phyloP scores from a whole-genome alignment of 1,284 basidiomycete genomes.

The Malassezia equina region DNA sequence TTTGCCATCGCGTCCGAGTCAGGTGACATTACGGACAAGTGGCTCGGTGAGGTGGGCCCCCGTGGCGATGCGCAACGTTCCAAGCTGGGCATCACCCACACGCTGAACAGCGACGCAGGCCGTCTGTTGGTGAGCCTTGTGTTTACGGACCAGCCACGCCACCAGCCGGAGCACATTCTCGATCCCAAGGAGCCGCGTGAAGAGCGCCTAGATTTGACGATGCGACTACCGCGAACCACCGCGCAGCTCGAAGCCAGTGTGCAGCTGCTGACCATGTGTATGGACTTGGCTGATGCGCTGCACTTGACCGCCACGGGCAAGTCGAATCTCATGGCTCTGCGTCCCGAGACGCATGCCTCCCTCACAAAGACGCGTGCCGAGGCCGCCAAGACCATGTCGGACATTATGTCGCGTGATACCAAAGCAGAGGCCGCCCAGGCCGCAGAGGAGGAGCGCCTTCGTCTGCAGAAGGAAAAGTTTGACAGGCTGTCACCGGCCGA shows the following conservation, averaged over 20 bases:
- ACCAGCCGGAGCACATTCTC: conserved; percentile 20
- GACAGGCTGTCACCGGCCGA: conserved; percentile 39
- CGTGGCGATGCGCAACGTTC: conserved; percentile 34
- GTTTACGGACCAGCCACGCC: conserved; percentile 37
- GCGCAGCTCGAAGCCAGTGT: conserved; percentile 18
- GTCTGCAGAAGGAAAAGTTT: conserved; percentile 37
- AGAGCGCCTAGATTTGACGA: conserved; percentile 31
- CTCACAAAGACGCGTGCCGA: conserved; percentile 32
- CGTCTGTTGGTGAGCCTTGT: conserved; percentile 34
- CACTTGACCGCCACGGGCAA: conserved; percentile 12
- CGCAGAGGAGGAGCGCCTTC: conserved; percentile 29
- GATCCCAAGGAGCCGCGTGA: conserved; percentile 23
- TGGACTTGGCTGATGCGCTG: conserved; percentile 41
- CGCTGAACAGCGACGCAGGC: conserved; percentile 26
- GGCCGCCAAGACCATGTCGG: conserved; percentile 28
- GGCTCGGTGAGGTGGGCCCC: conserved; percentile 37
- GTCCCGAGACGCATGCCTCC: conserved; percentile 25
- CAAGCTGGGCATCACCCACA: conserved; percentile 29
- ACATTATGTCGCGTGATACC: conserved; percentile 25
- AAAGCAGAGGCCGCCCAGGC: conserved; percentile 36
- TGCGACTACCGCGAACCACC: conserved; percentile 25
- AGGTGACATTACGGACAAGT: conserved; percentile 35
- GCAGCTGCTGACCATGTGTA: conserved; percentile 31
- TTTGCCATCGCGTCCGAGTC: conserved; percentile 41
- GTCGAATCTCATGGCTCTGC: conserved; percentile 20